Evolutionary conservation across 2,329 filamentous ascomycete genomes (phyloP).

Genomic region (Sporothrix humicola): DNA sequence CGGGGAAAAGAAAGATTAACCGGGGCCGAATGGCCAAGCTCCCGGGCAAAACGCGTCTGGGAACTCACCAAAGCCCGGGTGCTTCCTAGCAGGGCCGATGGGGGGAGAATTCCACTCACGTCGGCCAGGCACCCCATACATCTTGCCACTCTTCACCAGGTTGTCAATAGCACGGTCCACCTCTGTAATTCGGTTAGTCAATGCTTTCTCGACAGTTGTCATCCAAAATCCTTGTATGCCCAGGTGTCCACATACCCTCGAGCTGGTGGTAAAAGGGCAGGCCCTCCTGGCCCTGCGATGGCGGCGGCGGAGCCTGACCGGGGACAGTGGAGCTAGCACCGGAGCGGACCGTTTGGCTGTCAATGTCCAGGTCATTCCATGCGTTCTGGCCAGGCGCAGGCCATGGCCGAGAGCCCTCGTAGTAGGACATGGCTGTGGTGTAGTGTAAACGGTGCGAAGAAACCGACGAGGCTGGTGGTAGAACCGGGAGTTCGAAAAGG

Average conservation of each 20-base stretch:
- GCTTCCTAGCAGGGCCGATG: conserved; percentile 57
- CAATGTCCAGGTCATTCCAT: conserved; percentile 42
- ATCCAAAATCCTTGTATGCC: too few relatives aligned
- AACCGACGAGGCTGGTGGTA: background rate
- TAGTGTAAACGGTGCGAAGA: conserved; percentile 6
- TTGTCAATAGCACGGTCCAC: conserved; percentile 96
- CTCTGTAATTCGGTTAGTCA: conserved; percentile 60
- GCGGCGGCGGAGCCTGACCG: conserved; percentile 43
- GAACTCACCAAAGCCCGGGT: conserved; percentile 64
- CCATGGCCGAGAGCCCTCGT: conserved; percentile 43
- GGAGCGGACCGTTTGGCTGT: conserved; percentile 42
- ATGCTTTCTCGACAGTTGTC: background rate
- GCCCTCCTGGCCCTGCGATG: conserved; percentile 35
- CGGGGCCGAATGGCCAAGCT: conserved; percentile 37
- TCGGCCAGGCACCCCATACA: conserved; percentile 72
- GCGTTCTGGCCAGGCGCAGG: conserved; percentile 40
- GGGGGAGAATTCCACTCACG: conserved; percentile 79
- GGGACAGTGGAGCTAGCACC: conserved; percentile 47
- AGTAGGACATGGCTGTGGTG: conserved; percentile 41
- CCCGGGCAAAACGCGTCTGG: conserved; percentile 39
- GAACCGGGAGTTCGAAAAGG: background rate
- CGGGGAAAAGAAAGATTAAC: background rate
- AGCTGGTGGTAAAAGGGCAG: conserved; percentile 47
- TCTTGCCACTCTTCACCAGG: conserved; percentile 94
- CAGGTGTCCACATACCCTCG: conserved; percentile 45